A percentile compares a stretch with the other conserved stretches of the same genome.
Conservation (phyloP, 2,329 filamentous ascomycete species). For the Pseudogymnoascus sp. region DNA sequence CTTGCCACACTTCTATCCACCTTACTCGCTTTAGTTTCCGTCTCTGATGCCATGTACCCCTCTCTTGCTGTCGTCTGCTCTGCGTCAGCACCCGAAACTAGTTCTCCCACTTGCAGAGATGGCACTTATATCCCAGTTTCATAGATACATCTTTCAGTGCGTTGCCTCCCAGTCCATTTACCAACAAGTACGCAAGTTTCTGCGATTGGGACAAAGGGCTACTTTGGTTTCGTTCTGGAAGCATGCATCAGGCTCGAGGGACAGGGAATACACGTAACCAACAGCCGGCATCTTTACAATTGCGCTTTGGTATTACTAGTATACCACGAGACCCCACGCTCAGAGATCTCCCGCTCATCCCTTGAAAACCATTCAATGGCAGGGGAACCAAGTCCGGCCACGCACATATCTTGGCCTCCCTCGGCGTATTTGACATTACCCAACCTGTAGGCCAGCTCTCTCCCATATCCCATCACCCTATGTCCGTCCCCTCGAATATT, state of each 20-base stretch:
- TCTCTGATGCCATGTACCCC: neutral
- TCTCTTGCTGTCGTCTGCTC: neutral
- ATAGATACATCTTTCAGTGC: neutral
- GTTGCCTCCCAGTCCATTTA: neutral
- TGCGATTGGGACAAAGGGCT: neutral
- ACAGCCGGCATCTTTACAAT: neutral
- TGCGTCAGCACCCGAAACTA: neutral
- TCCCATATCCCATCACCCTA: constrained; percentile 2
- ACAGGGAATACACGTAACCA: neutral
- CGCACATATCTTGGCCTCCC: neutral
- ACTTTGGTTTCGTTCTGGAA: neutral
- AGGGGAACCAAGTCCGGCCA: neutral
- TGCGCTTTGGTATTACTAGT: constrained; percentile 2
- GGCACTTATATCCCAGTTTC: neutral
- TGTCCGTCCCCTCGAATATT: neutral
- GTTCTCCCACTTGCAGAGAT: neutral
- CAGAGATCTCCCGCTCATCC: neutral
- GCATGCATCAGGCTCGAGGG: neutral
- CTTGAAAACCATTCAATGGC: neutral
- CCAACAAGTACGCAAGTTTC: neutral
- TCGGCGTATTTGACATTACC: constrained; percentile 7
- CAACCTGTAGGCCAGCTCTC: neutral
- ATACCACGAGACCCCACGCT: neutral
- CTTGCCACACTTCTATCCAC: neutral
- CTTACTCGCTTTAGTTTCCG: neutral